Conservation (phyloP, 192 early-diverging fungal species). For the Borealophlyctis nickersoniae region DNA sequence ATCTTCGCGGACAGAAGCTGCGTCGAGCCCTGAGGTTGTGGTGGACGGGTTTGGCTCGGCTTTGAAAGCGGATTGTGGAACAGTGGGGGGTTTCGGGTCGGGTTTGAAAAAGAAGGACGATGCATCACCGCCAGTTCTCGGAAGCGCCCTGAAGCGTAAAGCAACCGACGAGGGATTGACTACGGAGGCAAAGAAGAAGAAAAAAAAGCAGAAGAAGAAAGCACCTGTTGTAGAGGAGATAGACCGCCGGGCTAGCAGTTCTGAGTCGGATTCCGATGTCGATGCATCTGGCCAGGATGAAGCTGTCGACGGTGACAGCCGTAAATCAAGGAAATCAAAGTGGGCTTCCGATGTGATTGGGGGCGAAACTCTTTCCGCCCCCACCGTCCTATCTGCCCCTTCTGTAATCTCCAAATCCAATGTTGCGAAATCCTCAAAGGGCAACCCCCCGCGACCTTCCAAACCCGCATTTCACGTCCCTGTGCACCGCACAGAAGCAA, state of each 20-base stretch:
- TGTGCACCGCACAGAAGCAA: constrained; percentile 69
- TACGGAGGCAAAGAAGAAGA: constrained; percentile 21
- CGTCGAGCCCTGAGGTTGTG: constrained; percentile 13
- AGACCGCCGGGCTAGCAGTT: constrained; percentile 5
- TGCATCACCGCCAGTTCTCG: constrained; percentile 34
- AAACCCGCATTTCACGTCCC: constrained; percentile 49
- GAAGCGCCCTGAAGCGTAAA: constrained; percentile 41
- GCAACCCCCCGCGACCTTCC: not conserved
- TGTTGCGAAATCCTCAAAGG: constrained; percentile 12
- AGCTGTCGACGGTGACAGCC: not conserved
- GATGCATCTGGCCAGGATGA: not conserved
- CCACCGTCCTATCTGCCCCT: not conserved
- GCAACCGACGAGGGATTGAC: constrained; percentile 20
- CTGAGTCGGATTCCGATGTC: constrained; percentile 7
- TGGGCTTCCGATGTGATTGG: constrained; percentile 41
- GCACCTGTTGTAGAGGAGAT: constrained; percentile 19
- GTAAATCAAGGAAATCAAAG: constrained; percentile 4
- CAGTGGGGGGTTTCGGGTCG: constrained; percentile 25
- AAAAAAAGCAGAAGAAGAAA: constrained; percentile 42
- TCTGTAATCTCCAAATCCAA: not conserved
- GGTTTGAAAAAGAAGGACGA: constrained; percentile 18
- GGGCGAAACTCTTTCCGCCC: constrained; percentile 36
- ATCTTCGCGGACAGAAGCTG: constrained; percentile 1
- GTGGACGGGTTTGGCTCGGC: constrained; percentile 5
- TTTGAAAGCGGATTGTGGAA: constrained; percentile 1